Base-by-base conservation (phyloP, 805 yeast genomes). In the Wickerhamiella spandovensis region DNA sequence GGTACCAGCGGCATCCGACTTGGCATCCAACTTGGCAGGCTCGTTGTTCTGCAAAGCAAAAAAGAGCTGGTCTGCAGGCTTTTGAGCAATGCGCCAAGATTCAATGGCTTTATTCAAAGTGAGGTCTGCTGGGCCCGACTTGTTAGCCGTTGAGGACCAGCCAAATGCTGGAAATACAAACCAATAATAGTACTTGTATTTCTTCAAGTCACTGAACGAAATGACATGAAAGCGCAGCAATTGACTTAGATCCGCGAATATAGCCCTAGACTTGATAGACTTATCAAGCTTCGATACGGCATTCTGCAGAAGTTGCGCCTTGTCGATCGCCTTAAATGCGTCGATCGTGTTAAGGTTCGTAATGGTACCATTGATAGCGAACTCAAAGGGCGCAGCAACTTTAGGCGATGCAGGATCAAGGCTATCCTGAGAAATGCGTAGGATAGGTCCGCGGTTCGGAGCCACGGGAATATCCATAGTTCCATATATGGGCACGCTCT, bases 121-220 rank as follows among this genome's bases (percentile, higher is more conserved):
- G 2, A 20, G 22, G 39, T 46, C 44, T 9, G 32, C 28, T 9
- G 25, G 28, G 3, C 22, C 37, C 12, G 23, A 13, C 3, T 4
- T n/a, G 9, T 2, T 35, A 21, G 12, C 18, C 10, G 7, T 53
- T 47, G 68, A 38, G 69, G 67, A 71, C 71, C 32, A 86, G 12
- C 44, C 46, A n/a, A 58, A 63, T 1, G 76, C 67, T 0, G 98
- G 97, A 54, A 78, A 79, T 15, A 86, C 82, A 55, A 85, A 75
- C 98, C 99, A 94, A 66, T 92, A 89, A 60, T 76, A 83, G 61
- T 83, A 90, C 60, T 76, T 80, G 69, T 84, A 89, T 66, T 84
- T 86, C 64, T 92, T 92, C 62, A 92, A 73, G 64, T 92, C 98
- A 0, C 95, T 83, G 67, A 81, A 92, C 42, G 88, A 73, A 25